These are phyloP conservation scores for Westerdykella aurantiaca DNA, from an alignment of 2,329 filamentous ascomycete species.

Conservation along the genomic window DNA sequence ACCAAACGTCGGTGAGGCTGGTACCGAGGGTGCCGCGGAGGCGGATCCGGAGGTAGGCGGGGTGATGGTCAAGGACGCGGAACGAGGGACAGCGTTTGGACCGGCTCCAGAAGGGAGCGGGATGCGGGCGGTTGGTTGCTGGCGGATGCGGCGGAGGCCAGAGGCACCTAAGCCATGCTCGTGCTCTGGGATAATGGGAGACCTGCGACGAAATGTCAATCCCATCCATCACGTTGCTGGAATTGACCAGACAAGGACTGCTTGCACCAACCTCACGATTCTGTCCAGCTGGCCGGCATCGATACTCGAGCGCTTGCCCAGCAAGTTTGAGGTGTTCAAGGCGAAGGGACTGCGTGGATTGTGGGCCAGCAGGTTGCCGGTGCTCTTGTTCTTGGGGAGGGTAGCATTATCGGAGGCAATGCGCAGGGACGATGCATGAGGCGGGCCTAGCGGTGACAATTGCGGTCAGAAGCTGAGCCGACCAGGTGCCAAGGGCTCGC, in stretches of 20 bases:
- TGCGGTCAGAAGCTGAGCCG: constrained; percentile 19
- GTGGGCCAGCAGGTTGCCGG: constrained; percentile 43
- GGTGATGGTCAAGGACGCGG: constrained; percentile 65
- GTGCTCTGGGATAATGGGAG: constrained; percentile 75
- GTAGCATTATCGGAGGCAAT: constrained; percentile 26
- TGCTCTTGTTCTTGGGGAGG: constrained; percentile 47
- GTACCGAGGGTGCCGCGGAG: constrained; percentile 56
- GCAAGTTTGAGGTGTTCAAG: constrained; percentile 47
- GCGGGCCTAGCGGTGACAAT: constrained; percentile 28
- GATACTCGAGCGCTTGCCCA: constrained; percentile 62
- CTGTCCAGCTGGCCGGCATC: constrained; percentile 65
- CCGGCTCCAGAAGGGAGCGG: constrained; percentile 35
- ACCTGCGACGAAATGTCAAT: constrained; percentile 50
- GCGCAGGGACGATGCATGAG: constrained; percentile 16
- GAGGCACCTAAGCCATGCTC: constrained; percentile 81
- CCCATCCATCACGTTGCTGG: background rate
- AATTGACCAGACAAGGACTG: background rate
- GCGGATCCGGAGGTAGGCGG: constrained; percentile 53
- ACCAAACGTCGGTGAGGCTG: constrained; percentile 59
- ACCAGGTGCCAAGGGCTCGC: background rate
- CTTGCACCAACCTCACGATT: constrained; percentile 60
- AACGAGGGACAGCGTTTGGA: constrained; percentile 49
- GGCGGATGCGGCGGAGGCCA: constrained; percentile 87
- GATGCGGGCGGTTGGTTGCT: constrained; percentile 65
- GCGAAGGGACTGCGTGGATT: constrained; percentile 23